These are phyloP conservation scores for Madurella fahalii DNA, from an alignment of 2,329 filamentous ascomycete species.

Conservation along the genomic window DNA sequence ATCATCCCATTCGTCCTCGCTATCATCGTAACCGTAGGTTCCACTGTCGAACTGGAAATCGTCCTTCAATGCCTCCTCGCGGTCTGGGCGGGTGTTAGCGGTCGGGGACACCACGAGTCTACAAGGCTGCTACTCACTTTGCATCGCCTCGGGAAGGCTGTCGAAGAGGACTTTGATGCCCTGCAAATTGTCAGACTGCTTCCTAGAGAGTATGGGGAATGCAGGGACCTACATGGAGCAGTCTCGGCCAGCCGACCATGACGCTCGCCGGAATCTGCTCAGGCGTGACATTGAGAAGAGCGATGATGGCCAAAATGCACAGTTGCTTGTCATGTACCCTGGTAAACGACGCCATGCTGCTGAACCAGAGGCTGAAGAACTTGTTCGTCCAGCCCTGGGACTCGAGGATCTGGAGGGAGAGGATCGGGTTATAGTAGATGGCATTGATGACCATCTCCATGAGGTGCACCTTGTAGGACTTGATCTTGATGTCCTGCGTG, in stretches of 20 bases:
- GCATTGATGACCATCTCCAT: conserved; percentile 99
- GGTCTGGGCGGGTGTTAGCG: conserved; percentile 51
- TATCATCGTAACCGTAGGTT: conserved; percentile 61
- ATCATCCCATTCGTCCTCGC: conserved; percentile 72
- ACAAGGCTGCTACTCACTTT: conserved; percentile 55
- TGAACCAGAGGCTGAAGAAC: conserved; percentile 98
- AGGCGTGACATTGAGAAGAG: conserved; percentile 73
- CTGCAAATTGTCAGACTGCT: conserved; percentile 24
- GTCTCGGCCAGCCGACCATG: conserved; percentile 88
- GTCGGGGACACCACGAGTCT: neutral
- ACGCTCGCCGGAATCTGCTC: conserved; percentile 88
- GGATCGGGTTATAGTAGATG: conserved; percentile 91
- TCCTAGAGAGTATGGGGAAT: neutral
- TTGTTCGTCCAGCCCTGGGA: conserved; percentile 93
- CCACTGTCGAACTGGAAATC: conserved; percentile 69
- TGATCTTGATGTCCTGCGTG: conserved; percentile 75
- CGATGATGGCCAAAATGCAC: conserved; percentile 87
- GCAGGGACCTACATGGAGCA: conserved; percentile 56
- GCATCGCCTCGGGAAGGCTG: conserved; percentile 79
- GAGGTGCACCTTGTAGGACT: conserved; percentile 89
- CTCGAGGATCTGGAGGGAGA: conserved; percentile 85
- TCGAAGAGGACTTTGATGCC: conserved; percentile 90
- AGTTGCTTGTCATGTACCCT: conserved; percentile 98
- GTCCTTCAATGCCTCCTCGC: conserved; percentile 87
- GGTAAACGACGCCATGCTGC: conserved; percentile 87